Conservation (phyloP, 805 yeast genomes). For the Suhomyces kilbournensis region DNA sequence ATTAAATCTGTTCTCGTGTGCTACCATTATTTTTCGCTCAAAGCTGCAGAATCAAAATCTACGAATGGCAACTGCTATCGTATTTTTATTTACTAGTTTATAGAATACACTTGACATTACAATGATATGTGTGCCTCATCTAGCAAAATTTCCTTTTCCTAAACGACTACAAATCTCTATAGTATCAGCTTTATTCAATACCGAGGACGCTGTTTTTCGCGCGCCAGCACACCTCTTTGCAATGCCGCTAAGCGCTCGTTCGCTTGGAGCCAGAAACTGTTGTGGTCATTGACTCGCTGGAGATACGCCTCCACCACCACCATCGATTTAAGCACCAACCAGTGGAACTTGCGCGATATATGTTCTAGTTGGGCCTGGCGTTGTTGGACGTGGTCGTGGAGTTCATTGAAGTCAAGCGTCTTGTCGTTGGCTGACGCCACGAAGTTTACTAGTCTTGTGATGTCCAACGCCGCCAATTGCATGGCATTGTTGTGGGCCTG, state of each 20-base stretch:
- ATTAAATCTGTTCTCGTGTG: no score
- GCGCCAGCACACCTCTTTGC: neutral
- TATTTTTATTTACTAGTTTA: no score
- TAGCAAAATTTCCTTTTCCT: no score
- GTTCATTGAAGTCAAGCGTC: constrained; percentile 14
- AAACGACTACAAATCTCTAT: no score
- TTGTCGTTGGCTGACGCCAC: constrained; percentile 15
- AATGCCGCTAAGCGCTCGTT: constrained; percentile 13
- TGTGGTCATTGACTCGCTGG: constrained; percentile 19
- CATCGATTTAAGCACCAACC: constrained; percentile 26
- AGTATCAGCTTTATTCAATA: neutral
- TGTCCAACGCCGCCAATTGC: constrained; percentile 22
- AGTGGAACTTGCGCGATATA: constrained; percentile 18
- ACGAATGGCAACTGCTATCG: no score
- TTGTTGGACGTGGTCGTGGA: constrained; percentile 3
- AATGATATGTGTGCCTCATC: no score
- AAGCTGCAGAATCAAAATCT: no score
- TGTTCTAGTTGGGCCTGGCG: constrained; percentile 11
- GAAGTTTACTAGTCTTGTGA: constrained; percentile 18
- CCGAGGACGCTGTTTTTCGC: neutral
- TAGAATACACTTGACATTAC: no score
- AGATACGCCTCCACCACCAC: constrained; percentile 27
- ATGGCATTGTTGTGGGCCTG: constrained; percentile 19
- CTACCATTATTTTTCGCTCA: no score
- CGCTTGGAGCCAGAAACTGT: constrained; percentile 24